Base-by-base conservation (phyloP, 352 stramenopile genomes). In the Albugo candida region DNA sequence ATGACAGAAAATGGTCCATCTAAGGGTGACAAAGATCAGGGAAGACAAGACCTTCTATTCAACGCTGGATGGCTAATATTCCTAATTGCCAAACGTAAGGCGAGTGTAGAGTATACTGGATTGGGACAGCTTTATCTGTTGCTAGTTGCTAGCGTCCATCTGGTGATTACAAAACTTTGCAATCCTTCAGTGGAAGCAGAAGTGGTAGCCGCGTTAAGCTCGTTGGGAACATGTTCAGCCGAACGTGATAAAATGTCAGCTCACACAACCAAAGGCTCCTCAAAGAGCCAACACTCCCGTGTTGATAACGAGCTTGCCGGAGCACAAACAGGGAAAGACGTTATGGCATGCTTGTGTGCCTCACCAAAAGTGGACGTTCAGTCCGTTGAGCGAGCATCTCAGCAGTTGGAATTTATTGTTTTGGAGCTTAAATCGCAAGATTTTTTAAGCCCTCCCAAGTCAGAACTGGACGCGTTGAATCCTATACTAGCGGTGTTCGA, bases 11-110 rank as follows among this genome's bases (percentile, higher is more conserved):
- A 43, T 41, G 36, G 31, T 18, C 18, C 47, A 14, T 41, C 59
- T 39, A 54, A 65, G 27, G 52, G 59, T 41, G 56, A 48, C 2
- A 55, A 54, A 65, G 43, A 53, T 36, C 27, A 45, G 44, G 13
- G 39, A 55, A 53, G 63, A 17, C 52, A 56, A 17, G 44, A 67
- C 24, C 56, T 64, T 35, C 51, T 88, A 1, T 76, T 79, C 51
- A 65, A 85, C 45, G 56, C 58, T 10, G 78, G 75, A 0, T 92
- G 78, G 78, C 52, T 88, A 38, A 41, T 87, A 11, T 92, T 92
- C 39, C 39, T 88, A 19, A 52, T 84, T 20, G 57, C 63, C 0
- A 76, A 73, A 46, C 60, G 66, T 27, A 61, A 66, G 13, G 52
- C 82, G 14, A 41, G 57, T 0, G 39, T 46, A 8, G 45, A 73